A percentile compares a stretch with the other conserved stretches of the same genome.
phyloP scores from a whole-genome alignment of 108 stramenopile genomes.

The Cyclotella kingstonii region DNA sequence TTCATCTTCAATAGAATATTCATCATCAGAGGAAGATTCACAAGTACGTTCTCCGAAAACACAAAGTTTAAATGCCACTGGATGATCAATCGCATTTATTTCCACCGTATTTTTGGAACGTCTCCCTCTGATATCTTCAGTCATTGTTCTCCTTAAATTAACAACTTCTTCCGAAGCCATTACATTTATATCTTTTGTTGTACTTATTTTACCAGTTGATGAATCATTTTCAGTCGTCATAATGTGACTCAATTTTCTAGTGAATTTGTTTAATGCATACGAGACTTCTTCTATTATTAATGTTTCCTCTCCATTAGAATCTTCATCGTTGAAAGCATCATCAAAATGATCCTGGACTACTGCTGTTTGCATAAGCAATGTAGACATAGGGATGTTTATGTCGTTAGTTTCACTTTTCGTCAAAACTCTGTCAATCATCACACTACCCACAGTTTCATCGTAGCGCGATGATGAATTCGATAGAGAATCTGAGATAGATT shows the following conservation, averaged over 20 bases:
- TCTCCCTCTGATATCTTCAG: too few relatives aligned
- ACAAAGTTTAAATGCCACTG: not conserved
- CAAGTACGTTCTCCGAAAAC: constrained; percentile 1
- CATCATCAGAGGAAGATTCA: constrained; percentile 3
- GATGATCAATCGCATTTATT: not conserved
- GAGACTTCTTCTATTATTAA: constrained; percentile 5
- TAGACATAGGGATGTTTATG: too few relatives aligned
- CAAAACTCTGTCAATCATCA: constrained; percentile 10
- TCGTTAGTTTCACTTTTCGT: too few relatives aligned
- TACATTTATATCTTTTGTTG: not conserved
- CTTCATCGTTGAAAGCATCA: not conserved
- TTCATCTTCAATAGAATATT: constrained; percentile 11
- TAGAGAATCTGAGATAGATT: constrained; percentile 4
- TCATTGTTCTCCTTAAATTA: too few relatives aligned
- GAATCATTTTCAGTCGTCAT: not conserved
- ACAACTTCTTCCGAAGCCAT: too few relatives aligned
- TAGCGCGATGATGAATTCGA: not conserved
- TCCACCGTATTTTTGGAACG: not conserved
- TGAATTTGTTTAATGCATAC: not conserved
- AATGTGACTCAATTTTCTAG: too few relatives aligned
- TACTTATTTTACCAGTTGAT: not conserved
- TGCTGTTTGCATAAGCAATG: too few relatives aligned
- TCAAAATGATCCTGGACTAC: too few relatives aligned
- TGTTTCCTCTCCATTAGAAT: constrained; percentile 1
- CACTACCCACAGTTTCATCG: not conserved